Evolutionary conservation across 1,139 yeast genomes (phyloP), one percentile per base, ranked within the genome.

Genomic region (Sugiyamaella castrensis): DNA sequence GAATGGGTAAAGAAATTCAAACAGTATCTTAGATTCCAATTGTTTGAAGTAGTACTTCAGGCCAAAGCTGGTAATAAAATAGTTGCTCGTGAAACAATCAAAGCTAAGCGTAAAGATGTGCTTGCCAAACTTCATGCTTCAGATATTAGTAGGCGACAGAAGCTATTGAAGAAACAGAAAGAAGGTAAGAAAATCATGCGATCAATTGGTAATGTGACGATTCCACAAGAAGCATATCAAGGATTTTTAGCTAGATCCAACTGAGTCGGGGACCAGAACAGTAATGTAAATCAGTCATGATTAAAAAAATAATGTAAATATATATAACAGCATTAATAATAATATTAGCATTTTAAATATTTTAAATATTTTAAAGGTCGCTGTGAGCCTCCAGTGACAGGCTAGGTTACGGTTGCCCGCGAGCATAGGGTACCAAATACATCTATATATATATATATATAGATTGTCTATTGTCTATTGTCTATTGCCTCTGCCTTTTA

Each of bases 31-130:
- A 75, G 82, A 52, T 82, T 84, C 52, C 97, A 92, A 64, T 77
- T 91, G 52, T 92, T 86, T 63, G 98, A 92, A 65, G 96, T 92
- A 34, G 84, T 92, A 8, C 86, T 92, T 53, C 98, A 92, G 64
- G 97, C 98, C 2, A 77, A 79, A 57, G 92, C 94, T n/a, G 85
- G 83, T 50, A 81, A 80, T 59, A 83, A 84, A 61, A 82, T 88
- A 26, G 76, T 92, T 10, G 97, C 98, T 0, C 73, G 98, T 55
- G 96, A 92, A 63, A 91, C 98, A 0, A 87, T 92, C 56, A 87
- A 87, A 64, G 98, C 98, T 1, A 80, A 87, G 62, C 74, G 97
- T 55, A 92, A 92, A 68, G 98, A 92, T 67, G 98, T 92, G 15
- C 74, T 94, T 47, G 95, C 94, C 45, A 84, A 80, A 61, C 72